Conservation (phyloP, 140 eudicot species). For the Ambrosia hybrid region DNA sequence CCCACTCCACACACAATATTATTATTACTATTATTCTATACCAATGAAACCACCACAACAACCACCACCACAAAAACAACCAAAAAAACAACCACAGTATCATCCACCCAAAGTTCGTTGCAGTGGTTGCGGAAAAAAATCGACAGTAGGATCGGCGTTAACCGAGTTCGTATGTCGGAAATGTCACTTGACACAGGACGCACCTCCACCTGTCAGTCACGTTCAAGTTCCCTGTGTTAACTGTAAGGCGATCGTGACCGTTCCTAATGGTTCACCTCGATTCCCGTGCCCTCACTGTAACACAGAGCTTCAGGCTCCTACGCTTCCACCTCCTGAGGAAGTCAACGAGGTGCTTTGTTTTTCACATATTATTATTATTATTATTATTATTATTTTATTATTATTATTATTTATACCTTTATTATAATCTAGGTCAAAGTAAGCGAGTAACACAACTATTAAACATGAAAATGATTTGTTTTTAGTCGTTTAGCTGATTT, state of each 20-base stretch:
- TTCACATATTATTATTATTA: neutral
- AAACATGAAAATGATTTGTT: no score
- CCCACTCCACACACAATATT: no score
- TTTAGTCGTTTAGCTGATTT: no score
- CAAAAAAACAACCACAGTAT: no score
- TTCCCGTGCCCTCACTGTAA: constrained; percentile 91
- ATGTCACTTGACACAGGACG: constrained; percentile 86
- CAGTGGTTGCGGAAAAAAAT: constrained; percentile 82
- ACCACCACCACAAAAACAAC: no score
- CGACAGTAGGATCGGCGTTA: constrained; percentile 70
- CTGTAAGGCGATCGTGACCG: constrained; percentile 91
- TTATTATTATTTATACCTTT: no score
- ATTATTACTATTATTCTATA: no score
- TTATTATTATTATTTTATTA: no score
- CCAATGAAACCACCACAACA: no score
- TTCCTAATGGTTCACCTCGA: constrained; percentile 80
- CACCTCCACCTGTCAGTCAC: constrained; percentile 68
- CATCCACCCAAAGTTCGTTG: constrained; percentile 53
- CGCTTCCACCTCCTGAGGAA: constrained; percentile 60
- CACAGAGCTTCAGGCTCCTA: constrained; percentile 50
- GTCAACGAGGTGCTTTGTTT: constrained; percentile 59
- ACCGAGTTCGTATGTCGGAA: constrained; percentile 88
- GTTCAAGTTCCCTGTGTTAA: constrained; percentile 85
- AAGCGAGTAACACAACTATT: no score
- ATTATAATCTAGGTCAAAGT: no score